Evolutionary conservation across 345 rosid genomes (phyloP).

Genomic region (Salix purpurea): DNA sequence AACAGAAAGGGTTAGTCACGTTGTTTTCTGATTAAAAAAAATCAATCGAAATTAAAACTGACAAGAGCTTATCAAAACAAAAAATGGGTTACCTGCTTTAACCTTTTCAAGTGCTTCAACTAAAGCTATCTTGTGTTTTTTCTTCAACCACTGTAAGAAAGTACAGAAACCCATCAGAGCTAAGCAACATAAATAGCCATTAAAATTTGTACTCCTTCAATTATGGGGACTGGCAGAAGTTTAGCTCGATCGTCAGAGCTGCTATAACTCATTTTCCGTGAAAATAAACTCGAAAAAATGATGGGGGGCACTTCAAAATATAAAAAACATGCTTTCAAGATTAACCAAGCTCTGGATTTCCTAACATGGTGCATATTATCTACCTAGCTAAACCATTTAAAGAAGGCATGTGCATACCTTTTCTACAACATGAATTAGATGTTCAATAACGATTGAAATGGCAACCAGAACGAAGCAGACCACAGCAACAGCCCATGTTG

Average conservation of each 20-base stretch:
- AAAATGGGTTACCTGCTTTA: conserved; percentile 58
- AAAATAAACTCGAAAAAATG: neutral
- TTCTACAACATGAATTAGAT: conserved; percentile 50
- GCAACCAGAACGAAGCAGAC: conserved; percentile 66
- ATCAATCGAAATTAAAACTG: neutral
- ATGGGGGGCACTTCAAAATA: neutral
- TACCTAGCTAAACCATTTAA: neutral
- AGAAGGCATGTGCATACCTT: conserved; percentile 29
- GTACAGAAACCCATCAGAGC: neutral
- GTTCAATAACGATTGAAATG: conserved; percentile 71
- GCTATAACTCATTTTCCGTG: neutral
- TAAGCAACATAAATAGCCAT: neutral
- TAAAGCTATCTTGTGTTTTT: conserved; percentile 57
- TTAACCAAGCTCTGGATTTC: neutral
- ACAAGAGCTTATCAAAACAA: neutral
- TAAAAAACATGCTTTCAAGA: neutral
- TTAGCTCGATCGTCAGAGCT: neutral
- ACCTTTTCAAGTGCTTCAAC: conserved; percentile 88
- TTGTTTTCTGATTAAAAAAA: neutral
- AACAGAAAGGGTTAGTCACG: neutral
- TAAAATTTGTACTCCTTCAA: neutral
- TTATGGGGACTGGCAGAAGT: neutral
- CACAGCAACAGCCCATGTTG: conserved; percentile 92
- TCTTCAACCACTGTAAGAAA: conserved; percentile 59
- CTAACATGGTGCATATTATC: neutral